Percentiles rank a stretch among this genome's conserved stretches.
phyloP scores from a whole-genome alignment of 768 basidiomycete species.

The Russula vinacea region DNA sequence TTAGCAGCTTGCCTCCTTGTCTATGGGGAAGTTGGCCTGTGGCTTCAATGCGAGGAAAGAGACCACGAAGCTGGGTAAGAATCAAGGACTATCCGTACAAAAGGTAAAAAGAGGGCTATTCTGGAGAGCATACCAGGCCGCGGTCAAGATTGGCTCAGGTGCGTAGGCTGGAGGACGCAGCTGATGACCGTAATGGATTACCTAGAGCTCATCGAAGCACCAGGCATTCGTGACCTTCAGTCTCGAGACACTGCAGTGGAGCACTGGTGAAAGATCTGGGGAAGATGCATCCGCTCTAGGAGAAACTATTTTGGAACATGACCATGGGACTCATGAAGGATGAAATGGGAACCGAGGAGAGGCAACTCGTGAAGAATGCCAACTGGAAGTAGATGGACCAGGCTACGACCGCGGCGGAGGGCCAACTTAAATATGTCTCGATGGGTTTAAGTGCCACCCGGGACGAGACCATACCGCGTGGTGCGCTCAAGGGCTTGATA shows the following conservation, averaged over 20 bases:
- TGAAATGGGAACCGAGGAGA: neutral
- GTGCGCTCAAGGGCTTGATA: too few relatives aligned
- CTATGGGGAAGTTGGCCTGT: slow-evolving; percentile 88
- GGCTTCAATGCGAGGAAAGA: slow-evolving; percentile 60
- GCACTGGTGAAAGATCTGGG: slow-evolving; percentile 73
- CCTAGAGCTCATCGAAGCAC: slow-evolving; percentile 69
- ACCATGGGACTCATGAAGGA: slow-evolving; percentile 36
- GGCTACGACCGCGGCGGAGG: neutral
- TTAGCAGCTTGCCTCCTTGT: slow-evolving; percentile 84
- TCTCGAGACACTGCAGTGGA: slow-evolving; percentile 47
- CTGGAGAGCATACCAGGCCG: slow-evolving; percentile 67
- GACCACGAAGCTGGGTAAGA: slow-evolving; percentile 50
- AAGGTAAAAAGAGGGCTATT: slow-evolving; percentile 76
- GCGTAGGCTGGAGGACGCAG: slow-evolving; percentile 32
- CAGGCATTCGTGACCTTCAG: slow-evolving; percentile 63
- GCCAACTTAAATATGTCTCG: neutral
- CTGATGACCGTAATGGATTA: slow-evolving; percentile 13
- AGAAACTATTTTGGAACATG: slow-evolving; percentile 88
- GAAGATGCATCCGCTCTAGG: slow-evolving; percentile 64
- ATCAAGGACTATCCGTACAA: slow-evolving; percentile 71
- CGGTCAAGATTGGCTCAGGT: slow-evolving; percentile 76
- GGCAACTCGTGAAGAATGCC: neutral
- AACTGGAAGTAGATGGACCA: neutral
- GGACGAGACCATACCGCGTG: too few relatives aligned
- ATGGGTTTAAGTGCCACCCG: too few relatives aligned